These are phyloP conservation scores for Chaetoceros tenuissimus DNA, from an alignment of 108 stramenopile genomes.

Conservation along the genomic window DNA sequence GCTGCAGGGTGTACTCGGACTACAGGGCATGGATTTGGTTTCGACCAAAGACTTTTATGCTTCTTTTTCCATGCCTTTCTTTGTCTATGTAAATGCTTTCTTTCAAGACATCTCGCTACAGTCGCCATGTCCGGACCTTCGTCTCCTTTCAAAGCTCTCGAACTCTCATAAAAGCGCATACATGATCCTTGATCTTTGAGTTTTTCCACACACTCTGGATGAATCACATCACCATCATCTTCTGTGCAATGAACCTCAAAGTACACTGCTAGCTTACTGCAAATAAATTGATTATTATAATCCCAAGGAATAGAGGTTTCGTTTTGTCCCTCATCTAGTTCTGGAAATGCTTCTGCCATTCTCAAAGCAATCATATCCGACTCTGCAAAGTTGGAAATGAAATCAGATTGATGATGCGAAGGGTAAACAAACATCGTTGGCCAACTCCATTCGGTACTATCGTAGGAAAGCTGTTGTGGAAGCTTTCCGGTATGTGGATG, in stretches of 20 bases:
- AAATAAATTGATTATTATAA: conserved; percentile 76
- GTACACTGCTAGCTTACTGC: conserved; percentile 79
- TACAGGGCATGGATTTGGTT: conserved; percentile 56
- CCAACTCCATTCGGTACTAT: conserved; percentile 55
- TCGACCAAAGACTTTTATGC: conserved; percentile 68
- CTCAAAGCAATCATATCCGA: conserved; percentile 71
- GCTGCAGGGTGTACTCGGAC: conserved; percentile 78
- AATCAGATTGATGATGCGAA: conserved; percentile 79
- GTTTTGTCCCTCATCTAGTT: conserved; percentile 41
- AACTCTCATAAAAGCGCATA: conserved; percentile 81
- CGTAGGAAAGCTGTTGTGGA: conserved; percentile 20
- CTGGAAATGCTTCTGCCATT: conserved; percentile 85
- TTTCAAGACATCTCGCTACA: conserved; percentile 61
- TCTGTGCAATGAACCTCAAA: conserved; percentile 69
- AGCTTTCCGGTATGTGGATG: conserved; percentile 73
- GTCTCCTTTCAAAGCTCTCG: conserved; percentile 79
- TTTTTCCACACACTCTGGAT: conserved; percentile 69
- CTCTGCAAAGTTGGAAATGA: conserved; percentile 68
- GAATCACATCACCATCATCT: conserved; percentile 25
- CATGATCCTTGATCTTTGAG: conserved; percentile 56
- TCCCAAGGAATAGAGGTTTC: conserved; percentile 77
- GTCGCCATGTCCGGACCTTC: conserved; percentile 78
- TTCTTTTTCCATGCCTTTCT: conserved; percentile 77
- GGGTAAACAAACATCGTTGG: conserved; percentile 83
- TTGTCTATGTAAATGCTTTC: conserved; percentile 69